Conservation (phyloP, 2,329 filamentous ascomycete species). For the Myriosclerotinia scirpicola region DNA sequence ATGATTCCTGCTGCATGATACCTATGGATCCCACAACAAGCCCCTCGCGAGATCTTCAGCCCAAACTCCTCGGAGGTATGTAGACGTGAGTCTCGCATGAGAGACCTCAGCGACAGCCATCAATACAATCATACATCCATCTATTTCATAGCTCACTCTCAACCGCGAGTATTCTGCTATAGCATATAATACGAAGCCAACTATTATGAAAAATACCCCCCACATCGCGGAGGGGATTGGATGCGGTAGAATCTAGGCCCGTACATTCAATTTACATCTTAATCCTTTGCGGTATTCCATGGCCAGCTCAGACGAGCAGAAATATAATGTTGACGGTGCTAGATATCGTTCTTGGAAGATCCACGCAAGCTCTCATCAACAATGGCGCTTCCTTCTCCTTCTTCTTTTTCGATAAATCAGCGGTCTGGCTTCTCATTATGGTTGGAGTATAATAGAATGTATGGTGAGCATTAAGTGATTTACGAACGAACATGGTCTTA, state of each 20-base stretch:
- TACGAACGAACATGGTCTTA: neutral
- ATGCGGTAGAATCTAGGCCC: neutral
- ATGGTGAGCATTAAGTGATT: neutral
- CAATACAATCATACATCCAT: neutral
- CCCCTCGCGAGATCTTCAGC: neutral
- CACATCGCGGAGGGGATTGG: neutral
- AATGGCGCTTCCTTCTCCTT: neutral
- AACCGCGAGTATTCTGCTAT: conserved; percentile 5
- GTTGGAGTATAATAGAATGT: neutral
- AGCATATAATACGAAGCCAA: neutral
- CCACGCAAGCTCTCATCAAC: neutral
- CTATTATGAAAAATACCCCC: neutral
- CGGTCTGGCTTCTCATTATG: neutral
- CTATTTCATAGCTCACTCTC: conserved; percentile 2
- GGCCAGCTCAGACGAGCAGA: neutral
- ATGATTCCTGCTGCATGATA: neutral
- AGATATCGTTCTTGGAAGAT: conserved; percentile 7
- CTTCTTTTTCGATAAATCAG: neutral
- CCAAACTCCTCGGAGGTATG: conserved; percentile 2
- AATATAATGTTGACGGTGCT: conserved; percentile 10
- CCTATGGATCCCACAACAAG: conserved; percentile 3
- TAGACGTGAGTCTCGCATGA: neutral
- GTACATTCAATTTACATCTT: conserved; percentile 3
- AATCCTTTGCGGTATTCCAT: conserved; percentile 4
- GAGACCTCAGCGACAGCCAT: conserved; percentile 3